These are phyloP conservation scores for Microdochium paspali DNA, from an alignment of 2,329 filamentous ascomycete genomes.

Conservation along the genomic window DNA sequence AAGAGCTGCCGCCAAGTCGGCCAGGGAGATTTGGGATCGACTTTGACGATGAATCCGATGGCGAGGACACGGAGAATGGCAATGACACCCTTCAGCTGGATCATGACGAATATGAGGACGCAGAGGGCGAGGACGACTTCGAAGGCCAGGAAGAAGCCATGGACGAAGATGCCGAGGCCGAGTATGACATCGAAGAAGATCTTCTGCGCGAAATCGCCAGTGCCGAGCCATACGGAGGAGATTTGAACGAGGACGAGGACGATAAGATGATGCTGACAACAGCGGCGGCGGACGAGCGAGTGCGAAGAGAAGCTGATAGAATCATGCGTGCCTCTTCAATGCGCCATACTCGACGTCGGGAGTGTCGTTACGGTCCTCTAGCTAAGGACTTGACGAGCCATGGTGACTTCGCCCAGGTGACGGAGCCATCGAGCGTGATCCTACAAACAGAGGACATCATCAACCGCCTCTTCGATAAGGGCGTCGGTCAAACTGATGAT, in stretches of 20 bases:
- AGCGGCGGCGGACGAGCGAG: constrained; percentile 42
- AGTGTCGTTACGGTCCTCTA: constrained; percentile 59
- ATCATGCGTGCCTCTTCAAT: constrained; percentile 44
- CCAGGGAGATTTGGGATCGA: constrained; percentile 20
- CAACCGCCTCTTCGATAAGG: constrained; percentile 53
- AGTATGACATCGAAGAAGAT: constrained; percentile 25
- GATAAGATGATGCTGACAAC: constrained; percentile 47
- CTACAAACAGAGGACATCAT: constrained; percentile 67
- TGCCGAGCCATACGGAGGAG: constrained; percentile 14
- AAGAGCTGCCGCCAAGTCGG: constrained; percentile 16
- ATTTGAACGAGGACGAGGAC: constrained; percentile 25
- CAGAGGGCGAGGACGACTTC: constrained; percentile 24
- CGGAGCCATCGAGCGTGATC: constrained; percentile 64
- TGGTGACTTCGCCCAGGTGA: constrained; percentile 47
- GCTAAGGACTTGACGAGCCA: constrained; percentile 60
- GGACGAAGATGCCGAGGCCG: constrained; percentile 21
- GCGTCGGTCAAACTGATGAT: constrained; percentile 46
- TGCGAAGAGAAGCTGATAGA: constrained; percentile 45
- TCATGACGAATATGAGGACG: constrained; percentile 18
- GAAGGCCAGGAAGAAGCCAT: constrained; percentile 29
- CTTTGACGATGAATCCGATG: constrained; percentile 21
- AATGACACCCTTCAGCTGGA: constrained; percentile 23
- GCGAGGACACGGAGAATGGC: constrained; percentile 23
- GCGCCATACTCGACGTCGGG: constrained; percentile 32
- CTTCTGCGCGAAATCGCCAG: constrained; percentile 18